Percentiles rank a stretch among this genome's conserved stretches.
These are phyloP conservation scores for Westerdykella aurantiaca DNA, from an alignment of 2,329 filamentous ascomycete species.

Conservation along the genomic window DNA sequence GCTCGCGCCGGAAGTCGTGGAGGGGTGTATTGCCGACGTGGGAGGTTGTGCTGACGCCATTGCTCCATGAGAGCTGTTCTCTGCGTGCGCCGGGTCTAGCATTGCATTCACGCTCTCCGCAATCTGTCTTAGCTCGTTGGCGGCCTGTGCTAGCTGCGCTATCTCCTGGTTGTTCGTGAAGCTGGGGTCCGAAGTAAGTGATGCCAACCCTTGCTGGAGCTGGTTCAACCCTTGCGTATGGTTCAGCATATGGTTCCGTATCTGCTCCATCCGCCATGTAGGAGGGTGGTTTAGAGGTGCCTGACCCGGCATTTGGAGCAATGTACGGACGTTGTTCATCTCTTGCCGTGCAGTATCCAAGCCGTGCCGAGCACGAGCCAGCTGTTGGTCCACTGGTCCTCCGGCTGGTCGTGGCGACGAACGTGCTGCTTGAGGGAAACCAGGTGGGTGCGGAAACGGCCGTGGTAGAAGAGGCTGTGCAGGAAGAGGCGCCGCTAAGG, in stretches of 20 bases:
- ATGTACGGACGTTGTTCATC: slow-evolving; percentile 26
- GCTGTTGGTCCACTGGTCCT: slow-evolving; percentile 12
- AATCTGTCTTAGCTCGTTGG: slow-evolving; percentile 22
- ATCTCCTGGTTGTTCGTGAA: slow-evolving; percentile 27
- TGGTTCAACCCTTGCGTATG: slow-evolving; percentile 21
- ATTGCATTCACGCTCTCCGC: slow-evolving; percentile 17
- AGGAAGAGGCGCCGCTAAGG: slow-evolving; percentile 7
- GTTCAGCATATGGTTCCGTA: slow-evolving; percentile 21
- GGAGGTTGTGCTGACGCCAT: background rate
- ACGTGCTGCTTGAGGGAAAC: slow-evolving; percentile 14
- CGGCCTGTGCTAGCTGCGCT: slow-evolving; percentile 23
- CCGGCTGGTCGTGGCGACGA: slow-evolving; percentile 9
- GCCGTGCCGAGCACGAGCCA: slow-evolving; percentile 18
- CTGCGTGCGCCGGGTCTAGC: slow-evolving; percentile 13
- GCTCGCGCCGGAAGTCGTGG: slow-evolving; percentile 2
- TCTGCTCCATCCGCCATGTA: slow-evolving; percentile 25
- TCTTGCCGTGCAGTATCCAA: slow-evolving; percentile 26
- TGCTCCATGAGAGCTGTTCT: slow-evolving; percentile 1
- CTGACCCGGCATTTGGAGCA: slow-evolving; percentile 6
- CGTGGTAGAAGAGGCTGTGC: slow-evolving; percentile 18
- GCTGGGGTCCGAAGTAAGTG: slow-evolving; percentile 17
- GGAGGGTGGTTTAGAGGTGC: slow-evolving; percentile 14
- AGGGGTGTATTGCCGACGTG: background rate
- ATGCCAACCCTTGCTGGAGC: slow-evolving; percentile 22
- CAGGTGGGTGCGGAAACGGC: slow-evolving; percentile 17